These are phyloP conservation scores for Termitomyces sp. DNA, from an alignment of 768 basidiomycete species.

Conservation along the genomic window DNA sequence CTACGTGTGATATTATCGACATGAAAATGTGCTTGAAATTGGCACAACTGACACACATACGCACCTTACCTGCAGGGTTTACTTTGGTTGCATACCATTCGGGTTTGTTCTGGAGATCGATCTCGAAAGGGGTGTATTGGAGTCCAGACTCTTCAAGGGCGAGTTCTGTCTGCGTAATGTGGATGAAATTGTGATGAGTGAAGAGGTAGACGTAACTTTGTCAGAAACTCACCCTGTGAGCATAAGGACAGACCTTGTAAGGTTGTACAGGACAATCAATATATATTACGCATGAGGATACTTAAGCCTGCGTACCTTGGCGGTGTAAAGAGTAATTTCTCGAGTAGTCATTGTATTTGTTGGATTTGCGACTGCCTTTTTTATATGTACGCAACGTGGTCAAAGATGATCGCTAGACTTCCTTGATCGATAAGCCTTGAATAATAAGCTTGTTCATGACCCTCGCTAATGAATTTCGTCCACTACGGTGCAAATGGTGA, in stretches of 20 bases:
- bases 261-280: background rate
- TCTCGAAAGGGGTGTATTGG: conserved; percentile 43
- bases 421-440: too few species aligned
- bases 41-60: background rate
- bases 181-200: background rate
- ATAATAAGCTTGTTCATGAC: too few species aligned
- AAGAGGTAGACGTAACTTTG: background rate
- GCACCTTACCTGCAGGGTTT: conserved; percentile 62
- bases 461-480: too few species aligned
- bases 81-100: conserved; percentile 63
- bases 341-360: background rate
- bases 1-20: background rate
- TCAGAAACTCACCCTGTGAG: conserved; percentile 40
- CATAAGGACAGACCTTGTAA: conserved; percentile 51
- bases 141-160: conserved; percentile 54
- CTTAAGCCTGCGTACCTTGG: background rate
- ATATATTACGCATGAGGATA: background rate
- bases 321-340: conserved; percentile 11
- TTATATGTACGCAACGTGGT: too few species aligned
- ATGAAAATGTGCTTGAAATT: background rate
- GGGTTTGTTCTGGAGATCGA: conserved; percentile 62
- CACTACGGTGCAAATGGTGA: too few species aligned
- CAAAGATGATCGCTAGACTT: too few species aligned
- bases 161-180: conserved; percentile 41
- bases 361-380: background rate